phyloP scores from a whole-genome alignment of 805 yeast species.

The Kodamaea nitidulidarum region DNA sequence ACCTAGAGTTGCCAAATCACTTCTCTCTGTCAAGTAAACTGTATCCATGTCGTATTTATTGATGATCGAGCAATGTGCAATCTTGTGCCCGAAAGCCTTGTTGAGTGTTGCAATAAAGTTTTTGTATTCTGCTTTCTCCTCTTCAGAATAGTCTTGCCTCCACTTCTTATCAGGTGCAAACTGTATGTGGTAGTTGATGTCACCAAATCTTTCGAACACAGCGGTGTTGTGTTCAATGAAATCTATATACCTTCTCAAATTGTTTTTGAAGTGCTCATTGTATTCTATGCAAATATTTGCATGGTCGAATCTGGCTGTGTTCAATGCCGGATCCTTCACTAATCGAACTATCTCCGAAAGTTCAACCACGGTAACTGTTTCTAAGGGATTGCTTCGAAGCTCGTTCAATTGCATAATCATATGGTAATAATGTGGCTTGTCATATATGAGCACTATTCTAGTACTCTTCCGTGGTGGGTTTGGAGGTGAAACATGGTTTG shows the following conservation, averaged over 20 bases:
- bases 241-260: constrained; percentile 18
- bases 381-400: constrained; percentile 16
- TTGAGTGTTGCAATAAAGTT: constrained; percentile 21
- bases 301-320: constrained; percentile 16
- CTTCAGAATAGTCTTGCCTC: constrained; percentile 23
- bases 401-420: constrained; percentile 24
- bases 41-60: constrained; percentile 33
- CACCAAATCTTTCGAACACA: constrained; percentile 13
- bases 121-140: constrained; percentile 23
- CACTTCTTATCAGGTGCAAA: constrained; percentile 30
- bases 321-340: constrained; percentile 9
- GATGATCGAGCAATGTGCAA: constrained; percentile 37
- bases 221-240: constrained; percentile 18
- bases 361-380: constrained; percentile 18
- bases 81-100: constrained; percentile 23
- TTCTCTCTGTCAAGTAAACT: constrained; percentile 30
- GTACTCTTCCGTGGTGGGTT: constrained; percentile 6
- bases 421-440: constrained; percentile 26
- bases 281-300: constrained; percentile 32
- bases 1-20: constrained; percentile 29
- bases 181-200: constrained; percentile 33
- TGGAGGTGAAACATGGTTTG: background rate
- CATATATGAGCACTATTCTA: constrained; percentile 21
- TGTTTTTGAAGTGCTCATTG: constrained; percentile 24
- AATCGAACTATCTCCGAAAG: constrained; percentile 17